Percentiles rank a stretch among this genome's conserved stretches.
Conservation (phyloP, 257 asterid genomes). For the Ligustrum vulgare region DNA sequence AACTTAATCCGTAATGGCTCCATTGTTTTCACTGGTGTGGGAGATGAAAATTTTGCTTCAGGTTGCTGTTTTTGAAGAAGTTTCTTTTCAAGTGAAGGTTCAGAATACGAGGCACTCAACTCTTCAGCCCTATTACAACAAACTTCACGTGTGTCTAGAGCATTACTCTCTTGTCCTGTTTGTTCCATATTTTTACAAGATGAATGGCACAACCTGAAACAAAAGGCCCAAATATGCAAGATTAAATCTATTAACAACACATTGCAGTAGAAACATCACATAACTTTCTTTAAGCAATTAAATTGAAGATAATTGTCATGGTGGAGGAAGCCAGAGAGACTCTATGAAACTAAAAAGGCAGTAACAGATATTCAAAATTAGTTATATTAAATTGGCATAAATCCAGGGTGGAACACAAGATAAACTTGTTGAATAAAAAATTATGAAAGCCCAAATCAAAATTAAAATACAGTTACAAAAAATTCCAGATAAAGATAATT, state of each 20-base stretch:
- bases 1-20: constrained; percentile 46
- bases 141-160: too few relatives aligned
- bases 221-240: background rate
- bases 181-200: constrained; percentile 36
- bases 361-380: background rate
- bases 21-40: constrained; percentile 59
- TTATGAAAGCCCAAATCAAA: background rate
- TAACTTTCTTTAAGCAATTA: background rate
- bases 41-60: constrained; percentile 44
- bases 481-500: background rate
- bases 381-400: background rate
- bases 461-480: background rate
- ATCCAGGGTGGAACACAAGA: background rate
- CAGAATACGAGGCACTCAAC: constrained; percentile 23
- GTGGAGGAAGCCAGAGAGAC: background rate
- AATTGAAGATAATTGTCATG: background rate
- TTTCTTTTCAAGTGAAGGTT: constrained; percentile 24
- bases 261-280: background rate
- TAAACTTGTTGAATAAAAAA: background rate
- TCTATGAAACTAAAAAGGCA: background rate
- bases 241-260: background rate
- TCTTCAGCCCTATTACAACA: background rate
- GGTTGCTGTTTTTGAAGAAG: constrained; percentile 21
- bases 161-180: constrained; percentile 4
- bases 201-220: background rate